Percentiles rank a stretch among this genome's conserved stretches.
Conservation (phyloP, 1,284 basidiomycete genomes). For the Coniferiporia sulphurascens region DNA sequence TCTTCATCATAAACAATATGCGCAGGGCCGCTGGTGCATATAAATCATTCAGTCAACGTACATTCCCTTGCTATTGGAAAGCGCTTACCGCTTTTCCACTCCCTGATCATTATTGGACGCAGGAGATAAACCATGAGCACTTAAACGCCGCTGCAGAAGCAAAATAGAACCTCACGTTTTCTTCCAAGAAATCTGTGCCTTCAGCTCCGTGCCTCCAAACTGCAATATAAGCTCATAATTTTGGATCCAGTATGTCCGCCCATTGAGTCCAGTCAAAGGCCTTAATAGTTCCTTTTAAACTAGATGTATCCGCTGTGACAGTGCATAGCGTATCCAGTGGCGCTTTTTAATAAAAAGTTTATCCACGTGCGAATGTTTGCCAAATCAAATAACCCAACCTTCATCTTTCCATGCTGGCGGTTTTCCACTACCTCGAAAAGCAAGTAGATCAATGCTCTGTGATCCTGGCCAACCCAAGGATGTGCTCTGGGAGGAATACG, state of each 20-base stretch:
- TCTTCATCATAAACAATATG: neutral
- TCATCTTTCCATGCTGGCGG: slow-evolving; percentile 2
- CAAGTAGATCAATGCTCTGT: neutral
- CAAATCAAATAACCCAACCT: neutral
- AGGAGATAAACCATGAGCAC: neutral
- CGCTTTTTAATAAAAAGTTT: slow-evolving; percentile 18
- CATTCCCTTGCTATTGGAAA: neutral
- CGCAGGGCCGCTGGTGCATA: neutral
- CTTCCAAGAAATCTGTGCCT: slow-evolving; percentile 42
- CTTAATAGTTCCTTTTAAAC: neutral
- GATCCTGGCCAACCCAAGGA: neutral
- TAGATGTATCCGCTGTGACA: neutral
- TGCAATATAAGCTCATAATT: slow-evolving; percentile 37
- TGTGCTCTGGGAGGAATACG: too few species aligned
- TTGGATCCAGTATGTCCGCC: neutral
- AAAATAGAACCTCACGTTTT: slow-evolving; percentile 28
- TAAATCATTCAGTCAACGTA: neutral
- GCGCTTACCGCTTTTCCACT: neutral
- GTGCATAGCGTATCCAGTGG: neutral
- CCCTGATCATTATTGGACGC: neutral
- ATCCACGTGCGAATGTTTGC: neutral
- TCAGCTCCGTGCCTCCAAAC: slow-evolving; percentile 44
- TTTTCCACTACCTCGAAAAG: neutral
- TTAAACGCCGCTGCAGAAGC: neutral
- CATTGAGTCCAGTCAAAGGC: neutral